These are phyloP conservation scores for Plantago elongata DNA, from an alignment of 257 asterid genomes.

Conservation along the genomic window DNA sequence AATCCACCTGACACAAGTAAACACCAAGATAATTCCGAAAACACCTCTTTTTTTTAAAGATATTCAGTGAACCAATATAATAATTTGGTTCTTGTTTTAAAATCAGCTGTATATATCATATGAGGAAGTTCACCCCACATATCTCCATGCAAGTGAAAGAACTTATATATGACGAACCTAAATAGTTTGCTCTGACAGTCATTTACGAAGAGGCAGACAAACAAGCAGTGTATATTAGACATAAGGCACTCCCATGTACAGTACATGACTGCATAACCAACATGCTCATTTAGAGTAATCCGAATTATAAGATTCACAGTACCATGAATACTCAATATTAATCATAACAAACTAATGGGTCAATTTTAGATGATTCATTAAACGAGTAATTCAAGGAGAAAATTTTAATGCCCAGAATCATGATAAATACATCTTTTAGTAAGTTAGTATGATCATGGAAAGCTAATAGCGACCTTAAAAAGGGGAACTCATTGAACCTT, in stretches of 20 bases:
- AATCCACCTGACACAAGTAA: slow-evolving; percentile 2
- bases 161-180: not conserved
- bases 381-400: not conserved
- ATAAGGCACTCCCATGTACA: not conserved
- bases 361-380: not conserved
- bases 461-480: slow-evolving; percentile 54
- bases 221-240: too few species aligned
- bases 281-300: slow-evolving; percentile 1
- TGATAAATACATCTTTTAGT: slow-evolving; percentile 23
- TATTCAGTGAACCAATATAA: too few species aligned
- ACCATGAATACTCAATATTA: not conserved
- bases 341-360: not conserved
- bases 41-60: too few species aligned
- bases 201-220: too few species aligned
- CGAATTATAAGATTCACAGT: not conserved
- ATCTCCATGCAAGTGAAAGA: not conserved
- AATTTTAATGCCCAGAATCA: slow-evolving; percentile 13
- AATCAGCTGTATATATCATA: too few species aligned
- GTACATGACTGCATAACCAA: not conserved
- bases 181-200: not conserved
- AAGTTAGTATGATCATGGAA: slow-evolving; percentile 33
- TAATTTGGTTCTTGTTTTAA: too few species aligned
- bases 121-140: too few species aligned
- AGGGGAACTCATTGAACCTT: slow-evolving; percentile 80
- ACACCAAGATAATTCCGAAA: too few species aligned